These are phyloP conservation scores for Corchorus capsularis DNA, from an alignment of 345 rosid genomes.

Conservation along the genomic window DNA sequence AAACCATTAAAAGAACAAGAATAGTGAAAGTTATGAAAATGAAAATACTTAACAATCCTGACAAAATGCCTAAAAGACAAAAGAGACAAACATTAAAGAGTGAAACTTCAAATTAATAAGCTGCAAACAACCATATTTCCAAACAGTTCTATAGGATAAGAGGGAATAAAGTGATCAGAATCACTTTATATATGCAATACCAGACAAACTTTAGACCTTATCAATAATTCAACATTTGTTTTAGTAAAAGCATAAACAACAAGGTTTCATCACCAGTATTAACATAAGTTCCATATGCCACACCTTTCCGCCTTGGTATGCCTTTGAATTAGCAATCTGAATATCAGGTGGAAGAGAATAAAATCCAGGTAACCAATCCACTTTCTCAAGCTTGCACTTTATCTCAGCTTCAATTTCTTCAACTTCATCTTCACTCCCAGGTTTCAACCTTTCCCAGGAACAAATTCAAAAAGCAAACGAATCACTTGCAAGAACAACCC, in stretches of 20 bases:
- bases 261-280: neutral
- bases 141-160: slow-evolving; percentile 8
- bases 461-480: neutral
- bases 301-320: slow-evolving; percentile 80
- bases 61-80: neutral
- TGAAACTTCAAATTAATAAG: neutral
- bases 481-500: neutral
- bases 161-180: neutral
- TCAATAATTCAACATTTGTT: neutral
- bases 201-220: neutral
- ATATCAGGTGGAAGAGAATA: slow-evolving; percentile 70
- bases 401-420: slow-evolving; percentile 67
- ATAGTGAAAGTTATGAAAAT: neutral
- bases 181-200: neutral
- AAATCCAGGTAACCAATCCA: slow-evolving; percentile 75
- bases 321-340: slow-evolving; percentile 71
- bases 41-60: neutral
- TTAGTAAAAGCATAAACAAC: neutral
- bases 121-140: neutral
- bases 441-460: slow-evolving; percentile 62
- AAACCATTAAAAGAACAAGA: neutral
- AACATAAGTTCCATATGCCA: neutral
- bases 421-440: slow-evolving; percentile 51
- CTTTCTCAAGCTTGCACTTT: slow-evolving; percentile 62
- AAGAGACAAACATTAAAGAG: slow-evolving; percentile 11